Percentiles rank a stretch among this genome's conserved stretches.
Conservation (phyloP, 2,329 filamentous ascomycete genomes). For the Talaromyces pinophilus region DNA sequence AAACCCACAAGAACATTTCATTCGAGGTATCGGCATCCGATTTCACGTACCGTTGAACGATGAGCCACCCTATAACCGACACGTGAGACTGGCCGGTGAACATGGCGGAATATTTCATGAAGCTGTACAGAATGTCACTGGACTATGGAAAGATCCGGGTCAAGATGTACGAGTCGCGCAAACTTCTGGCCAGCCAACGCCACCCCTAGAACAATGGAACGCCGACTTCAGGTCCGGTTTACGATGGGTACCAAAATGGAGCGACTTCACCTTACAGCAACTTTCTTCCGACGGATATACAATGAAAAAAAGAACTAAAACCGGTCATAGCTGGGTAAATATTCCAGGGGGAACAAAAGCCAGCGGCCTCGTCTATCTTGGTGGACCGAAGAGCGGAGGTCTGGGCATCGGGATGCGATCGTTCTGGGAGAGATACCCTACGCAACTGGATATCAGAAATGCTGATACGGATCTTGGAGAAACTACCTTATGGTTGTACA, state of each 20-base stretch:
- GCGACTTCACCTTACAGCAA: slow-evolving; percentile 59
- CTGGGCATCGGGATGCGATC: slow-evolving; percentile 60
- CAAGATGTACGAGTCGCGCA: slow-evolving; percentile 53
- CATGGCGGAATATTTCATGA: slow-evolving; percentile 57
- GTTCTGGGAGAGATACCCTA: slow-evolving; percentile 66
- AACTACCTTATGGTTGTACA: slow-evolving; percentile 64
- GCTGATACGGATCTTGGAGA: slow-evolving; percentile 53
- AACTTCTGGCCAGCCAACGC: slow-evolving; percentile 49
- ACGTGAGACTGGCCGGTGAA: slow-evolving; percentile 58
- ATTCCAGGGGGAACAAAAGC: slow-evolving; percentile 59
- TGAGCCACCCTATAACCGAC: slow-evolving; percentile 60
- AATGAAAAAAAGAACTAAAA: slow-evolving; percentile 61
- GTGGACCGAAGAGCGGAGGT: slow-evolving; percentile 59
- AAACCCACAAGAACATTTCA: slow-evolving; percentile 52
- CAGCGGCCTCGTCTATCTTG: slow-evolving; percentile 60
- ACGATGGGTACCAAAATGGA: slow-evolving; percentile 61
- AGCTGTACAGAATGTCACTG: slow-evolving; percentile 61
- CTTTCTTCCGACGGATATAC: slow-evolving; percentile 63
- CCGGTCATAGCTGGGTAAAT: slow-evolving; percentile 60
- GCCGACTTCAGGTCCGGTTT: slow-evolving; percentile 49
- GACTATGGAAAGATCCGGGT: slow-evolving; percentile 59
- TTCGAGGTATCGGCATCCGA: slow-evolving; percentile 56
- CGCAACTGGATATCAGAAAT: slow-evolving; percentile 57
- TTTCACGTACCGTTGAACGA: slow-evolving; percentile 58
- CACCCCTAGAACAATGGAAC: slow-evolving; percentile 52